Percentiles rank a stretch among this genome's conserved stretches.
phyloP scores from a whole-genome alignment of 495 filamentous ascomycete genomes.

The Pyrenopolyporus hunteri region DNA sequence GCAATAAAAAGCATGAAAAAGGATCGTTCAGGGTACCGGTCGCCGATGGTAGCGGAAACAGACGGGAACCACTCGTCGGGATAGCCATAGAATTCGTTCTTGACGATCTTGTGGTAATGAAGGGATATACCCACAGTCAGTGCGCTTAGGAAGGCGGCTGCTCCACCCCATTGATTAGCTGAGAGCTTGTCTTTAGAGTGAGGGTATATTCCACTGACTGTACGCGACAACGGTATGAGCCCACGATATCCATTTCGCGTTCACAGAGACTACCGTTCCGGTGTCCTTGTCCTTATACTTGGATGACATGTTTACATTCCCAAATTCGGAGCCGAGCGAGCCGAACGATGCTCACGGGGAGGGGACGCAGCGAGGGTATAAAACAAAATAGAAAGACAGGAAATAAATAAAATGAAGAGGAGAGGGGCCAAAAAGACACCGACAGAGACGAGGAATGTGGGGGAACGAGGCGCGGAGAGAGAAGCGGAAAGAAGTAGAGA shows the following conservation, averaged over 20 bases:
- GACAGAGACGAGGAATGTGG: not conserved
- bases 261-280: constrained; percentile 81
- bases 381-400: not conserved
- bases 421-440: not conserved
- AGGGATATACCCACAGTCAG: constrained; percentile 81
- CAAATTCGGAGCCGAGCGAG: not conserved
- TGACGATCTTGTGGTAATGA: constrained; percentile 95
- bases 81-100: constrained; percentile 97
- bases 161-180: constrained; percentile 5
- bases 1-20: constrained; percentile 98
- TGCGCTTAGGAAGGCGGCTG: constrained; percentile 89
- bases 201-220: constrained; percentile 50
- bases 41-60: constrained; percentile 97
- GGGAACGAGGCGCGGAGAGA: not conserved
- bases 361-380: not conserved
- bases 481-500: not conserved
- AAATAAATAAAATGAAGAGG: not conserved
- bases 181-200: not conserved
- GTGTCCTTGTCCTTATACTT: constrained; percentile 78
- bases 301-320: constrained; percentile 64
- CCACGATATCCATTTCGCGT: constrained; percentile 92
- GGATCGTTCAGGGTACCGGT: constrained; percentile 95
- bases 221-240: constrained; percentile 85
- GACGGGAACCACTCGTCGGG: constrained; percentile 99
- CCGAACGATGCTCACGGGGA: no score